Conservation (phyloP, 192 early-diverging fungal species). For the Backusella morwellensis region DNA sequence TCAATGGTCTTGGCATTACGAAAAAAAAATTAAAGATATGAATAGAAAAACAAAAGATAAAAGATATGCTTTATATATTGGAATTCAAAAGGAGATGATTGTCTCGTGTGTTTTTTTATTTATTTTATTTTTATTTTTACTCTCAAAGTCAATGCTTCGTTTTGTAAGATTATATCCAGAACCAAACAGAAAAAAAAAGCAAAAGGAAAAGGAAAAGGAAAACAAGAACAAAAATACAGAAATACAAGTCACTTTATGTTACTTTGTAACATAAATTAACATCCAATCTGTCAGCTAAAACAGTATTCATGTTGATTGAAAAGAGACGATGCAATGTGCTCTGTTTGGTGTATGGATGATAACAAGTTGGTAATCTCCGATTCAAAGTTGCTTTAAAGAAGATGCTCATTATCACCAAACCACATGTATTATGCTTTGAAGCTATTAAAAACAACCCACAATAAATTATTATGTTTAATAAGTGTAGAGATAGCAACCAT, state of each 20-base stretch:
- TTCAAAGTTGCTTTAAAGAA: neutral
- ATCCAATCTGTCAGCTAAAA: neutral
- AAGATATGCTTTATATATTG: neutral
- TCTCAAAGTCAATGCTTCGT: neutral
- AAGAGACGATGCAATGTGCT: neutral
- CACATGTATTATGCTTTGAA: neutral
- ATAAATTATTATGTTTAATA: neutral
- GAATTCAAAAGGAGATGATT: neutral
- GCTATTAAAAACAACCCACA: neutral
- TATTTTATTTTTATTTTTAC: neutral
- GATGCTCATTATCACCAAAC: neutral
- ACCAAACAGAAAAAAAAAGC: too few relatives aligned
- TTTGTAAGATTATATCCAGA: neutral
- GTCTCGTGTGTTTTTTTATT: neutral
- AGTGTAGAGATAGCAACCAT: neutral
- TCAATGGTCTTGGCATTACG: slow-evolving; percentile 19
- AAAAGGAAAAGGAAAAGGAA: too few relatives aligned
- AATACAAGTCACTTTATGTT: neutral
- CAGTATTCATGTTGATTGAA: neutral
- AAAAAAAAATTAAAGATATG: neutral
- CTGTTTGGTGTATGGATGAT: neutral
- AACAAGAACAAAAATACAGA: neutral
- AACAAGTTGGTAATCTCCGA: neutral
- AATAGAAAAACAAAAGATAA: neutral
- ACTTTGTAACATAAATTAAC: neutral